Percentiles rank a stretch among this genome's conserved stretches.
Evolutionary conservation across 805 yeast genomes (phyloP).

Genomic region (Tanozyma kutaoensis): DNA sequence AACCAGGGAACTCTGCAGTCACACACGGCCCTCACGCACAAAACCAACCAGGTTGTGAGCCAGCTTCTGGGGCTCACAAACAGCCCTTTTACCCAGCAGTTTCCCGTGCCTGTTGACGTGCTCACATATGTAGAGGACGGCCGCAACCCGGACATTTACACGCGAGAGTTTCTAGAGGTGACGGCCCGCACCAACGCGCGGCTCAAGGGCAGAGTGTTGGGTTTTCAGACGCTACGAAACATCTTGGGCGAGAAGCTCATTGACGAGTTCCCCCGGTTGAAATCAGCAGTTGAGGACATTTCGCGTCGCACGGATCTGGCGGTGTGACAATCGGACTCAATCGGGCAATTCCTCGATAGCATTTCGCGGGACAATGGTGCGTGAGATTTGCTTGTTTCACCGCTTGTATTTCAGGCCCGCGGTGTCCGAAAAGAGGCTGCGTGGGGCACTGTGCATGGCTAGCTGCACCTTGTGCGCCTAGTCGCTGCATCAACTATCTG

Average conservation of each 20-base stretch:
- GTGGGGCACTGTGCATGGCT: no score
- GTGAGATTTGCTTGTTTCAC: no score
- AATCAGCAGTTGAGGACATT: constrained; percentile 43
- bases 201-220: constrained; percentile 72
- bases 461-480: no score
- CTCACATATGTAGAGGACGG: constrained; percentile 90
- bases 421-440: no score
- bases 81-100: constrained; percentile 18
- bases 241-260: constrained; percentile 55
- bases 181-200: constrained; percentile 84
- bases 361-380: no score
- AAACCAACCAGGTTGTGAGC: constrained; percentile 27
- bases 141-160: constrained; percentile 91
- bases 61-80: constrained; percentile 22
- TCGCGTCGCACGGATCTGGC: constrained; percentile 9
- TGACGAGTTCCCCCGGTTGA: constrained; percentile 70
- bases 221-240: constrained; percentile 49
- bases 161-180: constrained; percentile 91
- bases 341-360: no score
- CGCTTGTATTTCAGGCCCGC: no score
- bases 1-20: constrained; percentile 82
- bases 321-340: no score
- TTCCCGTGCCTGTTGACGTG: constrained; percentile 69
- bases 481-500: no score
- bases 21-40: constrained; percentile 29